Evolutionary conservation across 2,329 filamentous ascomycete genomes (phyloP), one percentile per base, ranked within the genome.

Genomic region (Fusarium sublunatum): DNA sequence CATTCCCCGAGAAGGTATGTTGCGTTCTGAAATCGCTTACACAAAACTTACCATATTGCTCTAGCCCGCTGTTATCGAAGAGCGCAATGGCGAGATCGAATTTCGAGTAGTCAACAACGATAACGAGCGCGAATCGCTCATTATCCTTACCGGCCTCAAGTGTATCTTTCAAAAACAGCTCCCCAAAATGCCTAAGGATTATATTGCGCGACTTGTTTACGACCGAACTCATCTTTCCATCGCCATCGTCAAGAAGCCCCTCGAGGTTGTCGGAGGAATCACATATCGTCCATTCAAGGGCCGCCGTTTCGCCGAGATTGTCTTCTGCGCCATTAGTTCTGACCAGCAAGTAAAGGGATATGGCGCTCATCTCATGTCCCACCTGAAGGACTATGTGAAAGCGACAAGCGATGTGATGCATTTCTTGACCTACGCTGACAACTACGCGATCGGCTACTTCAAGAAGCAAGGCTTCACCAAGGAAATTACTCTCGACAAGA

Each of bases 401-500:
- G 93, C 94, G 7, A 97, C 94, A 1, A 96, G 92, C 50, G 89
- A 93, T 66, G 93, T 99, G 43, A 98, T 97, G 93, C 93, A 99
- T 77, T 99, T 99, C 77, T 83, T 99, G 3, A 99, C 95, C 2
- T 99, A 99, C 73, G 95, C 95, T 65, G 95, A 99, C 77, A 99
- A 99, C 76, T 98, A 98, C 73, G 95, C 95, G 35, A 99, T 97
- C 66, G 95, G 95, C 10, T 99, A 98, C 76, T 99, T 99, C 78
- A 96, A 98, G 77, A 99, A 99, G 75, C 95, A 99, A 75, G 95
- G 95, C 0, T 99, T 99, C 73, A 98, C 95, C 2, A 99, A 99
- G 75, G 94, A 99, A 71, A 98, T 99, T 64, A 97, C 93, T 0
- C 86, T 99, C 1, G 91, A 95, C 57, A 91, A 89, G 71, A 88